phyloP scores from a whole-genome alignment of 805 yeast genomes.

The Saturnispora zaruensis region DNA sequence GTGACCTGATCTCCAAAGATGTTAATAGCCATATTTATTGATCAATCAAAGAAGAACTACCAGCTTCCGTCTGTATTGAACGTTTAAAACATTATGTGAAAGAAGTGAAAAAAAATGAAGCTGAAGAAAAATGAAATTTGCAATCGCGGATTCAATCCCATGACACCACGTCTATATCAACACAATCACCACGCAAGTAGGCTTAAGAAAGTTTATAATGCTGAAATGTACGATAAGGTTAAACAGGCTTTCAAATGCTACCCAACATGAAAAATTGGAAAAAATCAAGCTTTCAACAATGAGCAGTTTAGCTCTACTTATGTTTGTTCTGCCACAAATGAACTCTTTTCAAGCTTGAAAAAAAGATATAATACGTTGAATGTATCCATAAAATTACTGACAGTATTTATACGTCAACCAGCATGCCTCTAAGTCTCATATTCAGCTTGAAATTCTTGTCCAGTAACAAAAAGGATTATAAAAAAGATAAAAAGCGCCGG shows the following conservation, averaged over 20 bases:
- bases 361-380: too few relatives aligned
- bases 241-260: background rate
- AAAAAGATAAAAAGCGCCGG: background rate
- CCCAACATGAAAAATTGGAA: background rate
- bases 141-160: background rate
- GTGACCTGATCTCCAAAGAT: slow-evolving; percentile 96
- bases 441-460: background rate
- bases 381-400: too few relatives aligned
- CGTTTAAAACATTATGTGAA: background rate
- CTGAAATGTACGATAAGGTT: background rate
- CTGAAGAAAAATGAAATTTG: background rate
- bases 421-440: too few relatives aligned
- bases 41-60: background rate
- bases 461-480: background rate
- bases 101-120: background rate
- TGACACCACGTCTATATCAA: too few relatives aligned
- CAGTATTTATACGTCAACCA: too few relatives aligned
- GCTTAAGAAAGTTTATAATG: too few relatives aligned
- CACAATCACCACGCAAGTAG: background rate
- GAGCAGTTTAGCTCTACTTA: background rate
- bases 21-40: slow-evolving; percentile 59
- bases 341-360: too few relatives aligned
- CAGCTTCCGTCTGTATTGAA: background rate
- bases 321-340: too few relatives aligned
- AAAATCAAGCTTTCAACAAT: background rate